Conservation (phyloP, 2,329 filamentous ascomycete species). For the Ilyonectria sp. region DNA sequence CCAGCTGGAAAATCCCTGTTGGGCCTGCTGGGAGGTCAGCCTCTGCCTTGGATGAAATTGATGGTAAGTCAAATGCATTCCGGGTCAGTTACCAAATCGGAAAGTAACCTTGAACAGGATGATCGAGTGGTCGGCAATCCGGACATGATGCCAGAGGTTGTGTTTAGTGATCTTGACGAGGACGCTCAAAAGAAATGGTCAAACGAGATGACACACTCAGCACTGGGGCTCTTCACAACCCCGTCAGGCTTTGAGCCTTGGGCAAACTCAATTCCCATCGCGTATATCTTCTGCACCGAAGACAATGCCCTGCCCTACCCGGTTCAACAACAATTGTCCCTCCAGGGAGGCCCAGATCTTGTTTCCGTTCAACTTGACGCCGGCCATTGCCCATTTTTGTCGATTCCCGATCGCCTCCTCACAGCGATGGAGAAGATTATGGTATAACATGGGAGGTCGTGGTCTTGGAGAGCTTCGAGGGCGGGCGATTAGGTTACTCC, state of each 20-base stretch:
- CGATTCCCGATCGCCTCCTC: neutral
- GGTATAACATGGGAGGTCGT: neutral
- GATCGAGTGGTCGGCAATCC: conserved; percentile 3
- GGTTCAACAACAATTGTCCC: conserved; percentile 12
- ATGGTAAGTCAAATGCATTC: neutral
- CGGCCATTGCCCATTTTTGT: conserved; percentile 12
- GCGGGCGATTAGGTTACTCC: too few relatives aligned
- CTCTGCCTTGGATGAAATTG: conserved; percentile 11
- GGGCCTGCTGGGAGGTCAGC: conserved; percentile 13
- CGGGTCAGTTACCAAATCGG: neutral
- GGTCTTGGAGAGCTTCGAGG: too few relatives aligned
- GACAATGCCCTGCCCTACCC: conserved; percentile 7
- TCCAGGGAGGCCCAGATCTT: neutral
- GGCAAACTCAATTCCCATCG: neutral
- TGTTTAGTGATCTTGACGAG: conserved; percentile 1
- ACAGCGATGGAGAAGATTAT: neutral
- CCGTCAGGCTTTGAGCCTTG: conserved; percentile 19
- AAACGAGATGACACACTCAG: conserved; percentile 7
- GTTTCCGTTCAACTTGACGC: neutral
- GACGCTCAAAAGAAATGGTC: conserved; percentile 6
- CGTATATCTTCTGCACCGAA: conserved; percentile 10
- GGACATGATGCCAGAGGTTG: conserved; percentile 4
- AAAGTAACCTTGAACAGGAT: neutral
- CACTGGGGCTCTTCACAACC: neutral
- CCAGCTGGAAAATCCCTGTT: conserved; percentile 8